Percentiles rank a stretch among this genome's conserved stretches.
These are phyloP conservation scores for Zymoseptoria tritici DNA, from an alignment of 2,329 filamentous ascomycete genomes.

Conservation along the genomic window DNA sequence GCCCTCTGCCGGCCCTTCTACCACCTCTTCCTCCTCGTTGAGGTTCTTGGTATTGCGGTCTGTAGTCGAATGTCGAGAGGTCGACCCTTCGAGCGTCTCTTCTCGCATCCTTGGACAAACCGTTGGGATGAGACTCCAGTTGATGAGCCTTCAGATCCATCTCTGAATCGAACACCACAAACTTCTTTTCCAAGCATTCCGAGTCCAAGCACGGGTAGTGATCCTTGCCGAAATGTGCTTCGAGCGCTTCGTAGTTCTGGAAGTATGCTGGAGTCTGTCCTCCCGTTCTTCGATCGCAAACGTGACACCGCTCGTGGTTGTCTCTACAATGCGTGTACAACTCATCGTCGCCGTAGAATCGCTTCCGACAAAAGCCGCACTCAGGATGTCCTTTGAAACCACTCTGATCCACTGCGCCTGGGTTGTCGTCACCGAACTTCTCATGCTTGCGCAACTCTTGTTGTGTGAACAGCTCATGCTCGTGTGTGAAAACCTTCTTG, in stretches of 20 bases:
- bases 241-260: constrained; percentile 76
- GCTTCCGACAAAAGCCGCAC: constrained; percentile 82
- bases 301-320: constrained; percentile 89
- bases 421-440: constrained; percentile 80
- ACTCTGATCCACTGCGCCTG: constrained; percentile 82
- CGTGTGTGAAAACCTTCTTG: constrained; percentile 97
- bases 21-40: constrained; percentile 46
- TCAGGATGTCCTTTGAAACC: constrained; percentile 94
- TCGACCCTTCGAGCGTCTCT: constrained; percentile 80
- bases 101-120: constrained; percentile 72
- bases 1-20: constrained; percentile 54
- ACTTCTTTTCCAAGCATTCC: constrained; percentile 94
- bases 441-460: constrained; percentile 81
- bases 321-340: constrained; percentile 88
- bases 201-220: constrained; percentile 79
- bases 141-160: constrained; percentile 94
- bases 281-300: constrained; percentile 67
- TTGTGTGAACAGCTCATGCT: constrained; percentile 84
- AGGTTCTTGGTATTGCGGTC: constrained; percentile 59
- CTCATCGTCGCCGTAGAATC: constrained; percentile 95
- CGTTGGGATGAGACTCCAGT: constrained; percentile 70
- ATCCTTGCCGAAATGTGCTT: constrained; percentile 77
- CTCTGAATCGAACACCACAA: constrained; percentile 91
- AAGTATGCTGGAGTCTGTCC: constrained; percentile 79
- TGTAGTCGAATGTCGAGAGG: constrained; percentile 75